These are phyloP conservation scores for Colletotrichum sp. DNA, from an alignment of 2,329 filamentous ascomycete species.

Conservation along the genomic window DNA sequence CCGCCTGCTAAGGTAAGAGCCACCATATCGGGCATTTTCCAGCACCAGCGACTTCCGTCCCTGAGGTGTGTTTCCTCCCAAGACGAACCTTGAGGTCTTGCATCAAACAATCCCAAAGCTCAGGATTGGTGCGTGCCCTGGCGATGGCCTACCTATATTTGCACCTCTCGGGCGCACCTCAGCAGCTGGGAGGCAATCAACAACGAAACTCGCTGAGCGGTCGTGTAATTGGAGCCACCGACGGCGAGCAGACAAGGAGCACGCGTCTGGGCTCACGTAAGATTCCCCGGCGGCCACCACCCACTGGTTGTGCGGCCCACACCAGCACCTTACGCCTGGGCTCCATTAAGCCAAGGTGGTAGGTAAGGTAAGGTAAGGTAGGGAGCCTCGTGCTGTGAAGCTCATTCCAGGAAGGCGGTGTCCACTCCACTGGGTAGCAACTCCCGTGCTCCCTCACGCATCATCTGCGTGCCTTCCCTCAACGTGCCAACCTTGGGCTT, in stretches of 20 bases:
- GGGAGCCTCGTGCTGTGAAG: not conserved
- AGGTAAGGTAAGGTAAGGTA: not conserved
- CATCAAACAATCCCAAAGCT: not conserved
- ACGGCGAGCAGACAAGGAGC: not conserved
- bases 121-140: not conserved
- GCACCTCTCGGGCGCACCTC: not conserved
- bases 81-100: not conserved
- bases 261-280: not conserved
- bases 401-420: not conserved
- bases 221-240: not conserved
- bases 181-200: not conserved
- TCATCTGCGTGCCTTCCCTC: not conserved
- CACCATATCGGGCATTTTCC: not conserved
- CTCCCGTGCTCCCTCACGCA: slow-evolving; percentile 2
- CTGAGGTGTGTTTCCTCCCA: not conserved
- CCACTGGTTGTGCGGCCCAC: not conserved
- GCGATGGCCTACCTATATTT: not conserved
- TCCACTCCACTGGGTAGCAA: not conserved
- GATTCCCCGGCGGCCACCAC: not conserved
- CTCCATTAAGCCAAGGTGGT: not conserved
- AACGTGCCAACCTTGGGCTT: not conserved
- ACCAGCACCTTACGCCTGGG: not conserved
- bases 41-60: not conserved
- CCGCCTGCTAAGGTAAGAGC: not conserved
- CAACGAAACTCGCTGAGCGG: not conserved